Evolutionary conservation across 75 land plant genomes (phyloP).

Genomic region (Selaginella moellendorffii): DNA sequence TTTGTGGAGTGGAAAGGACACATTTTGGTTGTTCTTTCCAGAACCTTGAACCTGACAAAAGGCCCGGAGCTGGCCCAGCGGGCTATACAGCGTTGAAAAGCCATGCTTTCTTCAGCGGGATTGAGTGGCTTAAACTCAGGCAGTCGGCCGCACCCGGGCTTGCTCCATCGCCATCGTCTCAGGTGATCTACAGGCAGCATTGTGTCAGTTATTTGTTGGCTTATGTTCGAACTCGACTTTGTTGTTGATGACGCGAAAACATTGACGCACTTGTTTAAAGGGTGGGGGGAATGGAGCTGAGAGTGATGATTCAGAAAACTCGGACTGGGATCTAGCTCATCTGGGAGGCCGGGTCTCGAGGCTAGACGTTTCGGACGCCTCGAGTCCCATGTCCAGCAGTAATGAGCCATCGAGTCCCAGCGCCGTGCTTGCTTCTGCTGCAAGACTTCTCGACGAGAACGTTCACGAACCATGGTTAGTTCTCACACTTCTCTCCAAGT

Average conservation of each 20-base stretch:
- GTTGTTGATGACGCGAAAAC: not conserved
- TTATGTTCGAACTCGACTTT: not conserved
- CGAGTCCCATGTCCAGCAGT: not conserved
- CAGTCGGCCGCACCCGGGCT: constrained; percentile 44
- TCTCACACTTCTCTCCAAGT: too few species aligned
- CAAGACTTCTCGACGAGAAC: not conserved
- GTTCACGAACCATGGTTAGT: not conserved
- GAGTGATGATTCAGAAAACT: not conserved
- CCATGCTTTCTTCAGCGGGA: constrained; percentile 77
- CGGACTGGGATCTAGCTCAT: constrained; percentile 12
- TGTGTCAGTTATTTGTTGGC: not conserved
- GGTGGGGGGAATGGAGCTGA: not conserved
- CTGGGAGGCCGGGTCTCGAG: not conserved
- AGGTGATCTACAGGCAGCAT: too few species aligned
- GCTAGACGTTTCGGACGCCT: not conserved
- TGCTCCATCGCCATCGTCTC: not conserved
- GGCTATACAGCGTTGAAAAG: constrained; percentile 71
- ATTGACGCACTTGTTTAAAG: not conserved
- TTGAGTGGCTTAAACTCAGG: constrained; percentile 69
- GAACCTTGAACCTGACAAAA: constrained; percentile 59
- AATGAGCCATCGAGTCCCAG: not conserved
- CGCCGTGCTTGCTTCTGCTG: not conserved
- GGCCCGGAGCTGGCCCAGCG: constrained; percentile 69
- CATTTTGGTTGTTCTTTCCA: constrained; percentile 14
- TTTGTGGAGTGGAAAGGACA: not conserved